Conservation (phyloP, 2,329 filamentous ascomycete genomes). For the Ophiostoma piceae region DNA sequence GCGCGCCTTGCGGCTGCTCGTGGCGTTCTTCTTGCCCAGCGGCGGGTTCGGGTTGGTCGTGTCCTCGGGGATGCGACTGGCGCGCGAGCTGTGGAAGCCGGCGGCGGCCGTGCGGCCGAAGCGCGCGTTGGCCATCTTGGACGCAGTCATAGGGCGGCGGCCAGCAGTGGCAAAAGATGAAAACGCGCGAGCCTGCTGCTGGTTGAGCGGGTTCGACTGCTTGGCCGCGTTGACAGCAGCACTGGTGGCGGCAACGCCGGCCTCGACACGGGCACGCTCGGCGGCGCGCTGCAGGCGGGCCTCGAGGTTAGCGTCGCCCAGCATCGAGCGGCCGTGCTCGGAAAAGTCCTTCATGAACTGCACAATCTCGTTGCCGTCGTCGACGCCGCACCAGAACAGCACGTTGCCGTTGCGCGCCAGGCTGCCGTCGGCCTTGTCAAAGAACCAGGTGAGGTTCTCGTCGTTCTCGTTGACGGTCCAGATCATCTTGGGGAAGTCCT, state of each 20-base stretch:
- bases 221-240: conserved; percentile 17
- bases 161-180: conserved; percentile 48
- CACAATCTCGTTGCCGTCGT: conserved; percentile 73
- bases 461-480: conserved; percentile 97
- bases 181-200: conserved; percentile 58
- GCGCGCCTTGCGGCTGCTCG: conserved; percentile 70
- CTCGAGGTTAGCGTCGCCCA: conserved; percentile 84
- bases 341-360: conserved; percentile 81
- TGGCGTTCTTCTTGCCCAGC: conserved; percentile 79
- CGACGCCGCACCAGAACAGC: conserved; percentile 93
- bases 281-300: conserved; percentile 76
- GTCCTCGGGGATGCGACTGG: conserved; percentile 54
- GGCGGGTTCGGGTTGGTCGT: conserved; percentile 86
- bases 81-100: conserved; percentile 26
- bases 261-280: conserved; percentile 42
- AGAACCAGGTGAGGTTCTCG: conserved; percentile 97
- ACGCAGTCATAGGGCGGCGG: conserved; percentile 32
- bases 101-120: conserved; percentile 21
- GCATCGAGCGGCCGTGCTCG: conserved; percentile 75
- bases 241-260: conserved; percentile 34
- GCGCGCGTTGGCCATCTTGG: conserved; percentile 27
- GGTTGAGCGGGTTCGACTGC: conserved; percentile 25
- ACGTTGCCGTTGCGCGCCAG: conserved; percentile 80
- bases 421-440: conserved; percentile 92
- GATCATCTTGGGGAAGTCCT: conserved; percentile 82